Base-by-base conservation (phyloP, 176 grass and related monocot genomes). In the Eragrostis nindensis region DNA sequence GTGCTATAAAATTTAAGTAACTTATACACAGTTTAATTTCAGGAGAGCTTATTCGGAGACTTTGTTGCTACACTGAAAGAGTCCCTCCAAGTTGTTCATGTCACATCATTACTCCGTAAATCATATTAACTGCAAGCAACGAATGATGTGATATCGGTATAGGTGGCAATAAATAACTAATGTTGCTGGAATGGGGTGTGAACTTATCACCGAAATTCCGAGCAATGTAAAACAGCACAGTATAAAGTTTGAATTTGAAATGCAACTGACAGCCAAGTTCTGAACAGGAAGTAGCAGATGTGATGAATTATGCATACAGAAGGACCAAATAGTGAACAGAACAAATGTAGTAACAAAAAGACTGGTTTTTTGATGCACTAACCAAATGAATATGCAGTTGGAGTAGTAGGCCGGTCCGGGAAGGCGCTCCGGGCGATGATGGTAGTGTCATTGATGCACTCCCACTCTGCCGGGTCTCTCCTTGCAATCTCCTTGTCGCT, bases 361-460 rank as follows among this genome's bases (percentile, higher is more conserved):
- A 36, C 14, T 3, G 46, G 49, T 17, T 41, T 53, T 10, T 32
- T 6, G 44, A 68, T 79, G 81, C 19, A 89, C 86, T 84, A 71
- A 98, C 95, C 90, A 50, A 98, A 98, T 5, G 96, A 82, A 82
- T 98, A 98, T 2, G 88, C 92, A 46, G 88, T 89, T 9, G 96
- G 96, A 49, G 83, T 62, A 80, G 88, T 86, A 21, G 96, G 81
- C 66, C 96, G 90, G 41, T 98, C 96, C 2, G 87, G 88, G 48
- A 91, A 83, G 71, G 79, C 71, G 79, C 86, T 93, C 84, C 96
- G 88, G 71, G 90, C 91, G 46, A 98, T 93, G 80, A 98, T 72
- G 68, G 96, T 93, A 21, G 88, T 87, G 70, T 93, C 88, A 43
- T 86, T 93, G 85, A 95, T 95, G 88, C 96, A 98, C 80, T 98